Percentiles rank a stretch among this genome's conserved stretches.
phyloP scores from a whole-genome alignment of 306 rosid species.

The Glycine soja region DNA sequence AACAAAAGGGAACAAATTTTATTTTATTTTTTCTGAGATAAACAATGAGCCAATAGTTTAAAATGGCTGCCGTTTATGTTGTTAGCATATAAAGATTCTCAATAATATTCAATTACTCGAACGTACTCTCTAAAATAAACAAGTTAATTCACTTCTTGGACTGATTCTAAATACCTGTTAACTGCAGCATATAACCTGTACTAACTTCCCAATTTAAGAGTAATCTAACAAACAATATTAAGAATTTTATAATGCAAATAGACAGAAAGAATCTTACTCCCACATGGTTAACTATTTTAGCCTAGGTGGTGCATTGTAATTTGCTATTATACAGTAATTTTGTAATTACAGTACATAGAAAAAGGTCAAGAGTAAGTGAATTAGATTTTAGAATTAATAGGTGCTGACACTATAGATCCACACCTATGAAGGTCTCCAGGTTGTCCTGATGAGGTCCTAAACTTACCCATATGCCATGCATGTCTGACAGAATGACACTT shows the following conservation, averaged over 20 bases:
- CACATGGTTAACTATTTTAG: slow-evolving; percentile 34
- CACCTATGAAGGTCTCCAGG: slow-evolving; percentile 49
- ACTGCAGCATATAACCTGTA: slow-evolving; percentile 38
- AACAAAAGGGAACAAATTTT: slow-evolving; percentile 10
- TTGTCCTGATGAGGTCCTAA: slow-evolving; percentile 51
- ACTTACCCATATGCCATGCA: slow-evolving; percentile 51
- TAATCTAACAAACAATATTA: slow-evolving; percentile 3
- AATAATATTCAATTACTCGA: slow-evolving; percentile 1
- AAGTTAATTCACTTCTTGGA: slow-evolving; percentile 41
- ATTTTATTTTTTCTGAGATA: background rate
- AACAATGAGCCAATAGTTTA: slow-evolving; percentile 23
- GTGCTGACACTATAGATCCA: slow-evolving; percentile 37
- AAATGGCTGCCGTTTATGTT: slow-evolving; percentile 34
- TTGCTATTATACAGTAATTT: slow-evolving; percentile 1
- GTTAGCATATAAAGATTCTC: slow-evolving; percentile 50
- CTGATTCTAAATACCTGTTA: slow-evolving; percentile 33
- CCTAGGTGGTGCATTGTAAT: slow-evolving; percentile 40
- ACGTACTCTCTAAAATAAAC: background rate
- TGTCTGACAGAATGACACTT: slow-evolving; percentile 64
- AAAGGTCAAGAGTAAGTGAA: background rate
- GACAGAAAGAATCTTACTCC: slow-evolving; percentile 36
- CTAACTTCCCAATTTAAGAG: slow-evolving; percentile 39
- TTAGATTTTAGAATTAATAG: background rate
- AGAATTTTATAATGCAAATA: slow-evolving; percentile 18
- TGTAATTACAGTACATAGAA: background rate